Conservation (phyloP, 768 basidiomycete genomes). For the Pulveroboletus sp. region DNA sequence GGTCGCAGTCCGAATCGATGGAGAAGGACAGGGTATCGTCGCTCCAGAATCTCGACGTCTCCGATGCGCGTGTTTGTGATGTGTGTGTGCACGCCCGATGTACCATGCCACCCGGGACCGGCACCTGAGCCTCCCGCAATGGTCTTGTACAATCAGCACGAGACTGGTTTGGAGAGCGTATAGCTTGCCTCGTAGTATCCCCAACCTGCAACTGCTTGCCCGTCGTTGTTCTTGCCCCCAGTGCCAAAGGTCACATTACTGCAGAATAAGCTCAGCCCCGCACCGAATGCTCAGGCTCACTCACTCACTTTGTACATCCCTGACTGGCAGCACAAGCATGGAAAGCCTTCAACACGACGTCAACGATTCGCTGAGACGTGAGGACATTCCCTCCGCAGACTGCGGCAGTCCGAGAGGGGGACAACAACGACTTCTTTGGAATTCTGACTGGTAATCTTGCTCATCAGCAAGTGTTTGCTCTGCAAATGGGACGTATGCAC, state of each 20-base stretch:
- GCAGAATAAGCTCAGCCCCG: constrained; percentile 7
- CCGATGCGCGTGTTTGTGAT: constrained; percentile 92
- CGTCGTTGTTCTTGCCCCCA: constrained; percentile 82
- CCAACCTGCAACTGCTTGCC: constrained; percentile 74
- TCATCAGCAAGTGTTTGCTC: not conserved
- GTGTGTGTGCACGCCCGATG: constrained; percentile 89
- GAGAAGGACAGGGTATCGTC: constrained; percentile 88
- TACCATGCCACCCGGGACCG: constrained; percentile 85
- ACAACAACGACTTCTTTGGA: constrained; percentile 71
- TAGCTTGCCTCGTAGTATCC: constrained; percentile 75
- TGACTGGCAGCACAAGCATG: constrained; percentile 89
- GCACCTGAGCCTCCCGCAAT: constrained; percentile 94
- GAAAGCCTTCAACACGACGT: constrained; percentile 91
- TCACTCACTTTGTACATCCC: constrained; percentile 82
- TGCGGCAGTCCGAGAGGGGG: constrained; percentile 81
- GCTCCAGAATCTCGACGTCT: constrained; percentile 90
- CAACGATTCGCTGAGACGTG: constrained; percentile 90
- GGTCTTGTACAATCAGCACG: constrained; percentile 41
- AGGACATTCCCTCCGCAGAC: constrained; percentile 92
- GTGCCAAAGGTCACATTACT: constrained; percentile 88
- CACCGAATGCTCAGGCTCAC: not conserved
- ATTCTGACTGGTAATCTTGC: constrained; percentile 54
- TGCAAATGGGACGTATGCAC: constrained; percentile 36
- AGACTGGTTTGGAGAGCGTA: not conserved
- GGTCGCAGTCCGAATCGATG: constrained; percentile 75